These are phyloP conservation scores for Melaleuca quinquenervia DNA, from an alignment of 345 rosid species.

Conservation along the genomic window DNA sequence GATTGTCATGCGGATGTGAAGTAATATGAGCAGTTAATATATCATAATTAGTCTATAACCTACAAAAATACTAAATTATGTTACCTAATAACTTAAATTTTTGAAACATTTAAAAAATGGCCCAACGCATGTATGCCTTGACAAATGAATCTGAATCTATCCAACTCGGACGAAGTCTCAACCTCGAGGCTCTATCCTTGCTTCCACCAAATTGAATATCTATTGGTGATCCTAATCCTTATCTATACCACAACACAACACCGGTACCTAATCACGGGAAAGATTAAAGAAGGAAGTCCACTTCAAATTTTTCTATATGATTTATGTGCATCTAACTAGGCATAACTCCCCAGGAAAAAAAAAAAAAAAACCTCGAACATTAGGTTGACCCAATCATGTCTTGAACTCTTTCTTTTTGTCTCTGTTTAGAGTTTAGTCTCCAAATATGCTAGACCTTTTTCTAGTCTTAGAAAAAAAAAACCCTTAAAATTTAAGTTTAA, in stretches of 20 bases:
- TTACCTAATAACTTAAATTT: background rate
- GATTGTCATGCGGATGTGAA: background rate
- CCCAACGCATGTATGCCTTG: background rate
- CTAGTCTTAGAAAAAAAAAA: no score
- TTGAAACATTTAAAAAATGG: background rate
- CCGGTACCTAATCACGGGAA: background rate
- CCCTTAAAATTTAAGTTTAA: no score
- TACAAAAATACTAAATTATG: background rate
- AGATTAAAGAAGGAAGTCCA: background rate
- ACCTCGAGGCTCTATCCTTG: background rate
- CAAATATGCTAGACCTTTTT: no score
- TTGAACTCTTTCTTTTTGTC: no score
- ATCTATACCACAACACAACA: accelerated
- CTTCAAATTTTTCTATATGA: background rate
- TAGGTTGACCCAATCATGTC: no score
- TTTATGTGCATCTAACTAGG: background rate
- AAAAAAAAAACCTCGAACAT: no score
- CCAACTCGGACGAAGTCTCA: background rate
- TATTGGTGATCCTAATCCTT: accelerated
- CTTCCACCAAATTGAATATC: accelerated
- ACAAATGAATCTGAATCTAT: background rate
- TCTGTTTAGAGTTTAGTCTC: no score
- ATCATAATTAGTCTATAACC: background rate
- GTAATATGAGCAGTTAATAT: background rate
- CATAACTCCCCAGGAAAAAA: no score